Evolutionary conservation across 1,284 basidiomycete species (phyloP).

Genomic region (Tilletia walkeri): DNA sequence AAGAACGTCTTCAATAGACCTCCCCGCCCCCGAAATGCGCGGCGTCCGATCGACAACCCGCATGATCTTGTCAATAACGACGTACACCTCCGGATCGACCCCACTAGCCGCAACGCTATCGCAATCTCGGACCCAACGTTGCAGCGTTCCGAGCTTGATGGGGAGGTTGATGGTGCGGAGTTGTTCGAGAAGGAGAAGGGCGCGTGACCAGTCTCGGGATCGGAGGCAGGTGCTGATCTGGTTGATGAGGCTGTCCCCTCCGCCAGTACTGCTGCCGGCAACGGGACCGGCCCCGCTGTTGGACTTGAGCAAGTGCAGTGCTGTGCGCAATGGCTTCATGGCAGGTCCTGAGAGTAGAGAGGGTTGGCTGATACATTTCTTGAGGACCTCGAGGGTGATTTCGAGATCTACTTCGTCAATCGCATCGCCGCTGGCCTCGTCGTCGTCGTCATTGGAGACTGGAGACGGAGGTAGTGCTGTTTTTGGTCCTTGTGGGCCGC

Average conservation of each 20-base stretch:
- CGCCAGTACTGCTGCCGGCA: background rate
- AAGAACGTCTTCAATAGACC: background rate
- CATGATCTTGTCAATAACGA: constrained; percentile 18
- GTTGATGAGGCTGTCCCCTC: constrained; percentile 9
- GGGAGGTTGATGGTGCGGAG: constrained; percentile 1
- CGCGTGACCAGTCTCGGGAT: constrained; percentile 14
- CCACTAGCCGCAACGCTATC: constrained; percentile 17
- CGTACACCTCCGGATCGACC: constrained; percentile 15
- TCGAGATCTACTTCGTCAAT: constrained; percentile 18
- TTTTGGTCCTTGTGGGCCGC: too few species aligned
- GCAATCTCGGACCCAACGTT: constrained; percentile 17
- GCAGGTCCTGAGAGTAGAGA: constrained; percentile 11
- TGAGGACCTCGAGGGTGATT: constrained; percentile 18
- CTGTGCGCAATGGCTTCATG: constrained; percentile 16
- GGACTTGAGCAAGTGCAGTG: constrained; percentile 15
- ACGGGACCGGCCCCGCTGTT: background rate
- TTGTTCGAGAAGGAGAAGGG: constrained; percentile 14
- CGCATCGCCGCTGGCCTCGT: background rate
- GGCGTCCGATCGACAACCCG: constrained; percentile 10
- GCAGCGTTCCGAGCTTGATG: constrained; percentile 16
- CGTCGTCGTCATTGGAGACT: too few species aligned
- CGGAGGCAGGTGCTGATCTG: constrained; percentile 3
- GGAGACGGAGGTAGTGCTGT: too few species aligned
- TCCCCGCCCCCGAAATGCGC: background rate
- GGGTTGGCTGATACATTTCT: constrained; percentile 15